These are phyloP conservation scores for Chiua virens DNA, from an alignment of 768 basidiomycete species.

Conservation along the genomic window DNA sequence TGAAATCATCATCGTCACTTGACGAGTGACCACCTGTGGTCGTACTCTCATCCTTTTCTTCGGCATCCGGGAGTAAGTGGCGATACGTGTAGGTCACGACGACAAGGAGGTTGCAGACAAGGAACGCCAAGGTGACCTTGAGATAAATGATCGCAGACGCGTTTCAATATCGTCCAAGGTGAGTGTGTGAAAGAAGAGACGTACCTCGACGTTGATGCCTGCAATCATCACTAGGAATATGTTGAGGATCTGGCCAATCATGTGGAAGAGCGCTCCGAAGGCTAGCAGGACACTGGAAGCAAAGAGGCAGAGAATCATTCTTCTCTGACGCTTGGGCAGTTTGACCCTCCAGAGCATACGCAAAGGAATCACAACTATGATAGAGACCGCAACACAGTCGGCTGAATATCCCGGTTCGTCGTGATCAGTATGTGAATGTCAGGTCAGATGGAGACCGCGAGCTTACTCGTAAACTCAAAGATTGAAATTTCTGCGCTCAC, in stretches of 20 bases:
- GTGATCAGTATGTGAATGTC: neutral
- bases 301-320: conserved; percentile 25
- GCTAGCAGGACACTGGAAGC: conserved; percentile 19
- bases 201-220: conserved; percentile 20
- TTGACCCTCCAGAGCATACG: conserved; percentile 22
- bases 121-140: conserved; percentile 16
- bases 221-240: conserved; percentile 1
- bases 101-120: conserved; percentile 26
- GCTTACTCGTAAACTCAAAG: conserved; percentile 17
- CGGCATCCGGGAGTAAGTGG: neutral
- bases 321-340: conserved; percentile 16
- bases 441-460: neutral
- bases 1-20: conserved; percentile 18
- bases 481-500: conserved; percentile 2
- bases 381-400: conserved; percentile 14
- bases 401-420: neutral
- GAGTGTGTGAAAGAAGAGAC: neutral
- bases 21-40: neutral
- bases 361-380: conserved; percentile 20
- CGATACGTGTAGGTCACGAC: conserved; percentile 20
- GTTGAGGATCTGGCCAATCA: conserved; percentile 9
- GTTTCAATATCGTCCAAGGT: neutral
- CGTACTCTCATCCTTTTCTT: no score
- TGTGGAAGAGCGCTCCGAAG: conserved; percentile 15
- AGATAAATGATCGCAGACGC: neutral